Conservation (phyloP, 2,329 filamentous ascomycete genomes). For the Pseudocercospora fuligena region DNA sequence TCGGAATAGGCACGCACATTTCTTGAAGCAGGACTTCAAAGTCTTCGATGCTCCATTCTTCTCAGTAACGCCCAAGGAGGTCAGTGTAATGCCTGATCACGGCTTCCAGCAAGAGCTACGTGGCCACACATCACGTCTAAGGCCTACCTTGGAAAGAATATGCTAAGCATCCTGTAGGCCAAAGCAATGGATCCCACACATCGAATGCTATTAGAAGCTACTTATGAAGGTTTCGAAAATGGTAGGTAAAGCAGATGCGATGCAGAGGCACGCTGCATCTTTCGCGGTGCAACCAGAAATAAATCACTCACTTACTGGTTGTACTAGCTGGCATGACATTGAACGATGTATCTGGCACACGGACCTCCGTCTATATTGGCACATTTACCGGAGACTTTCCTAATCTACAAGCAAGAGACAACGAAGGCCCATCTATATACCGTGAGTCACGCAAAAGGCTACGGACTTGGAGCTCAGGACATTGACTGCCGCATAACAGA, state of each 20-base stretch:
- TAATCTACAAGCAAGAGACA: slow-evolving; percentile 13
- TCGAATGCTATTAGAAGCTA: slow-evolving; percentile 16
- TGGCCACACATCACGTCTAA: no score
- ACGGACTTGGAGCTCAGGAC: no score
- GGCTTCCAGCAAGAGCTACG: no score
- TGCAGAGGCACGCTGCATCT: background rate
- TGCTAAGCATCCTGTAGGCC: background rate
- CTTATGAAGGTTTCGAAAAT: slow-evolving; percentile 23
- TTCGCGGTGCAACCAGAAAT: no score
- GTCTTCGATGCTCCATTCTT: slow-evolving; percentile 32
- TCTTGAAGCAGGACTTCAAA: slow-evolving; percentile 26
- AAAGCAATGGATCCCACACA: slow-evolving; percentile 17
- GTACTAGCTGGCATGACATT: slow-evolving; percentile 19
- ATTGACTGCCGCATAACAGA: background rate
- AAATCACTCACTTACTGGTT: background rate
- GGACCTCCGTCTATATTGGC: slow-evolving; percentile 25
- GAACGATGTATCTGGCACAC: slow-evolving; percentile 16
- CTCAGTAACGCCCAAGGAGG: slow-evolving; percentile 22
- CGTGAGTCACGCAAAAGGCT: background rate
- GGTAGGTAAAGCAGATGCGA: background rate
- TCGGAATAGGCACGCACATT: slow-evolving; percentile 16
- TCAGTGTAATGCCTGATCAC: background rate
- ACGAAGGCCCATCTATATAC: slow-evolving; percentile 13
- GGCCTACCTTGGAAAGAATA: background rate
- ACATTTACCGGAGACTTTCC: slow-evolving; percentile 26